A percentile compares a stretch with the other conserved stretches of the same genome.
phyloP scores from a whole-genome alignment of 345 rosid genomes.

The Brassica nigra region DNA sequence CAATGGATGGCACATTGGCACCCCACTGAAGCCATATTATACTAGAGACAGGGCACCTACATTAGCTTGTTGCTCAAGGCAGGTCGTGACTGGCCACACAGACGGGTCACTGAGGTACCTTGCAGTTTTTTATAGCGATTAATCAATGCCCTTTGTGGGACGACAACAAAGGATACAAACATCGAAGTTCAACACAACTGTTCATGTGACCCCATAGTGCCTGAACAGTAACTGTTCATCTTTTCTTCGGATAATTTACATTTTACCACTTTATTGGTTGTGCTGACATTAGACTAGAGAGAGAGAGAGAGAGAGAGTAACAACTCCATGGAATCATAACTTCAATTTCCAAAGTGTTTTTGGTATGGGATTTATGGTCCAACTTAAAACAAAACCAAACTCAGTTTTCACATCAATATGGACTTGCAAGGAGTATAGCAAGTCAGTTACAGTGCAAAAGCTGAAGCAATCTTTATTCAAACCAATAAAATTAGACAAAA shows the following conservation, averaged over 20 bases:
- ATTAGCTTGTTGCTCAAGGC: conserved; percentile 53
- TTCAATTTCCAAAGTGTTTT: not conserved
- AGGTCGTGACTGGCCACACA: conserved; percentile 57
- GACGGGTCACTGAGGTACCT: conserved; percentile 24
- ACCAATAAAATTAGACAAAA: not conserved
- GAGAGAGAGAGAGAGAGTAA: not conserved
- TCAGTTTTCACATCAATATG: not conserved
- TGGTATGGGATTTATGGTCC: not conserved
- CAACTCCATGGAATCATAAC: not conserved
- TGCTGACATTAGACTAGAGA: not conserved
- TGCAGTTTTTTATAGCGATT: conserved; percentile 62
- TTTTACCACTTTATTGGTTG: not conserved
- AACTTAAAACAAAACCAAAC: conserved; percentile 9
- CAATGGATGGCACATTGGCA: too few species aligned
- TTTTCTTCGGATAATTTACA: not conserved
- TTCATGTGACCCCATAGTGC: conserved; percentile 78
- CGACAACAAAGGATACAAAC: conserved; percentile 69
- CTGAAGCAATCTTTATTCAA: conserved; percentile 30
- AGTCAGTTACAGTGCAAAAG: not conserved
- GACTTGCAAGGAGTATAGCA: conserved; percentile 5
- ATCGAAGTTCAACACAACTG: conserved; percentile 54
- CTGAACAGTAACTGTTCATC: conserved; percentile 44
- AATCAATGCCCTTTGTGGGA: conserved; percentile 64
- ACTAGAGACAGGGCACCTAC: conserved; percentile 41
- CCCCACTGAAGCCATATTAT: too few species aligned